Percentiles rank a stretch among this genome's conserved stretches.
phyloP scores from a whole-genome alignment of 345 rosid genomes.

The Carallia pectinifolia region DNA sequence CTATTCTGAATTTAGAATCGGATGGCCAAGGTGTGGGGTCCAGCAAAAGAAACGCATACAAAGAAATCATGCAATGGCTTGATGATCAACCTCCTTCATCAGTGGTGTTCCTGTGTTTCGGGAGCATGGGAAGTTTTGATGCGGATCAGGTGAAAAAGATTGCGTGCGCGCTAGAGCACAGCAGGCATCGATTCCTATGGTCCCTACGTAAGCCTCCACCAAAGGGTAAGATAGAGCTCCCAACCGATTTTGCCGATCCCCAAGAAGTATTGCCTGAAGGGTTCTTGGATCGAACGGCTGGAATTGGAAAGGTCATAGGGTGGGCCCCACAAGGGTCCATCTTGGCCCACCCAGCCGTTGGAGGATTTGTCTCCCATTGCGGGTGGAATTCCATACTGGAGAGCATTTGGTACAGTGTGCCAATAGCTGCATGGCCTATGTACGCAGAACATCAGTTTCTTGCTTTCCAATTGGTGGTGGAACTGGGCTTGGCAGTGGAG shows the following conservation, averaged over 20 bases:
- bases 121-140: conserved; percentile 7
- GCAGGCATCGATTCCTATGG: conserved; percentile 19
- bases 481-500: conserved; percentile 11
- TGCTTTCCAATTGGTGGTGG: conserved; percentile 9
- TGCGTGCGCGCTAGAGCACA: conserved; percentile 1
- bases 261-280: neutral
- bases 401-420: conserved; percentile 15
- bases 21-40: neutral
- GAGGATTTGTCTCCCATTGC: conserved; percentile 17
- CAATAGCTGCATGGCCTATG: conserved; percentile 10
- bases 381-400: conserved; percentile 17
- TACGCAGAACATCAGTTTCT: conserved; percentile 9
- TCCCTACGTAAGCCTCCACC: conserved; percentile 13
- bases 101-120: conserved; percentile 16
- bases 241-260: neutral
- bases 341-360: conserved; percentile 2
- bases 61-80: conserved; percentile 6
- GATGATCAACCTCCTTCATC: conserved; percentile 2
- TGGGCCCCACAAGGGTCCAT: conserved; percentile 5
- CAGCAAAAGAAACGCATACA: neutral
- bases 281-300: conserved; percentile 5
- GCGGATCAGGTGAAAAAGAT: neutral
- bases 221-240: neutral
- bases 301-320: conserved; percentile 7
- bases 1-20: neutral